Evolutionary conservation across 768 basidiomycete species (phyloP), one percentile per base, ranked within the genome.

Genomic region (Termitomyces sp.): DNA sequence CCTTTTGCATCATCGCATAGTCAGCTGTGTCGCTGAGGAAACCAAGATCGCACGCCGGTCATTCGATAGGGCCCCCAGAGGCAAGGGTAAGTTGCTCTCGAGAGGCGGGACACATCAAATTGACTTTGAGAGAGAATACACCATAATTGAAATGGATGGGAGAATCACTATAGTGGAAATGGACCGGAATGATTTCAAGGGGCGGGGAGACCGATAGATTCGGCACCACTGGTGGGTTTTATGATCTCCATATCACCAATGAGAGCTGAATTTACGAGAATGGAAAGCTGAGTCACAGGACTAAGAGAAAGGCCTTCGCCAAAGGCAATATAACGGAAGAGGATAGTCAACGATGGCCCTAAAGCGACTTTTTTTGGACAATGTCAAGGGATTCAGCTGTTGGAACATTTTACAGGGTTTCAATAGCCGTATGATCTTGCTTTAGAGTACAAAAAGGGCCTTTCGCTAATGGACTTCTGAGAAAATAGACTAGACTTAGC

Each of bases 41-140:
- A 0, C 60, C 65, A 4, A 72, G 68, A 49, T 77, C 73, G 61
- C 66, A 64, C 0, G 54, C 44, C 1, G 74, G 75, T 12, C 57
- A 57, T 7, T 59, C 68, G 22, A 55, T 64, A 1, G 77, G 67
- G 51, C 74, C 65, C 12, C 59, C 36, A 0, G 75, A 75, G 3
- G 54, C 37, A 12, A 72, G 64, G 3, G 62, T 65, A 0, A 70
- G 62, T 10, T 56, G 50, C 4, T 69, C 67, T 15, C 22, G 37
- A 6, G 58, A 62, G 53, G 58, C 56, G 20, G 69, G 73, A 5
- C 52, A 53, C 46, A 59, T 48, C 2, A 54, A 28, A 1, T 24
- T 53, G 13, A 55, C 47, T 31, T 39, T 55, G 13, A 59, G 52
- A 22, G 58, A 59, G 28, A 59, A 54, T 31, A 50, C 39, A 13